Conservation (phyloP, 345 rosid genomes). For the Anacardium occidentale region DNA sequence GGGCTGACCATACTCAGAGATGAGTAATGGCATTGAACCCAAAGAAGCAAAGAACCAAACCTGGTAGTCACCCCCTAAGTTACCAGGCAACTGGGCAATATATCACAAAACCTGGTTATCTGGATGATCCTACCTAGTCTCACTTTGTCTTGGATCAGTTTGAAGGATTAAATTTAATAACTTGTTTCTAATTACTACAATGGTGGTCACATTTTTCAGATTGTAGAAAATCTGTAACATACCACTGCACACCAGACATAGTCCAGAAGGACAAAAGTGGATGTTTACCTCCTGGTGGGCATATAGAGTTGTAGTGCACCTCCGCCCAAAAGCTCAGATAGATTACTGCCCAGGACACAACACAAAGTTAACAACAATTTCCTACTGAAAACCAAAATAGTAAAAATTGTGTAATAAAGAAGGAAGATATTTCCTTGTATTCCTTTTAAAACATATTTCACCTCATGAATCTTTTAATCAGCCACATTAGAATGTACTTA, state of each 20-base stretch:
- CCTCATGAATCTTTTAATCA: not conserved
- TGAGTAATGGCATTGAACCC: not conserved
- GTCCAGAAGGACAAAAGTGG: not conserved
- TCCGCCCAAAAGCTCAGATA: conserved; percentile 63
- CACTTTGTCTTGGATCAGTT: not conserved
- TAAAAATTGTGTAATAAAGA: not conserved
- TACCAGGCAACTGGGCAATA: not conserved
- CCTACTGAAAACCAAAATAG: conserved; percentile 3
- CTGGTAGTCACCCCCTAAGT: not conserved
- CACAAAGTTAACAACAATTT: not conserved
- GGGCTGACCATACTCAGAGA: not conserved
- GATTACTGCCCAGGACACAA: conserved; percentile 41
- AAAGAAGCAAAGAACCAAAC: not conserved
- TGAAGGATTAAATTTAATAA: not conserved
- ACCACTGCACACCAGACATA: not conserved
- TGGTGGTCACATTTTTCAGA: not conserved
- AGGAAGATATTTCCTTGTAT: not conserved
- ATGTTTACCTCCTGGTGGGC: conserved; percentile 44
- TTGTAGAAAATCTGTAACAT: not conserved
- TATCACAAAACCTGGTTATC: not conserved
- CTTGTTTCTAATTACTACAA: not conserved
- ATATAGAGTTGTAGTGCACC: conserved; percentile 64
- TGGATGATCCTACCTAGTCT: not conserved
- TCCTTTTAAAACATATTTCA: not conserved
- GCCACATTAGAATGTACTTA: not conserved